Base-by-base conservation (phyloP, 176 grass and related monocot species). In the Dendrocalamus sinicus region DNA sequence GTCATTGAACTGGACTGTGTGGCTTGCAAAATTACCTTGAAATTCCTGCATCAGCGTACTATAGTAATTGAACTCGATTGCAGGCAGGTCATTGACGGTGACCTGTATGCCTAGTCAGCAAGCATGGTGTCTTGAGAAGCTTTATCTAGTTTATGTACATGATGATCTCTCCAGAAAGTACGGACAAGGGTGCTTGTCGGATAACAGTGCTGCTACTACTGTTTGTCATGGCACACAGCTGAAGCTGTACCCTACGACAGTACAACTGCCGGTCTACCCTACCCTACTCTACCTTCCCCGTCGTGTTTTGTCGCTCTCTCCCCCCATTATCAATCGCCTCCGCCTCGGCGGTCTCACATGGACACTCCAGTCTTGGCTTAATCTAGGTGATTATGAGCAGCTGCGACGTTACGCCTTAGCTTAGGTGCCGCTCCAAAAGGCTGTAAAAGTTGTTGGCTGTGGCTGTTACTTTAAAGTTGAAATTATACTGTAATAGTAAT, bases 271-370 rank as follows among this genome's bases (percentile, higher is more conserved):
- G 6, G 60, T 65, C 44, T 79, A 65, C 15, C 59, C 77, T 37
- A 35, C 7, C 39, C 9, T 32, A 5, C 26, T 6, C 5, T 9
- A 12, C 5, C 1, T 0, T 32, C 43, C 43, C 40, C 43, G 58
- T 20, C 43, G 72, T 73, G 87, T 89, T 73, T 16, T 75, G 67
- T 84, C 75, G 67, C 81, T 79, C 62, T 44, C 15, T 4, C 3
- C 0, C 54, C 9, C 28, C 8, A 4, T 39, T 11, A 64, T 54
- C 69, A 60, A 7, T 45, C 47, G 68, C 30, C 19, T 32, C 12
- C 44, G 79, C 72, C 62, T 39, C 53, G 52, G 53, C 62, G 70
- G 43, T 9, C 70, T 15, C 73, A 48, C 63, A 10, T 32, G 62
- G 19, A 15, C 24, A 2, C 60, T 7, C 14, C 61, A 13, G 5